Conservation (phyloP, 2,329 filamentous ascomycete species). For the Xylaria digitata region DNA sequence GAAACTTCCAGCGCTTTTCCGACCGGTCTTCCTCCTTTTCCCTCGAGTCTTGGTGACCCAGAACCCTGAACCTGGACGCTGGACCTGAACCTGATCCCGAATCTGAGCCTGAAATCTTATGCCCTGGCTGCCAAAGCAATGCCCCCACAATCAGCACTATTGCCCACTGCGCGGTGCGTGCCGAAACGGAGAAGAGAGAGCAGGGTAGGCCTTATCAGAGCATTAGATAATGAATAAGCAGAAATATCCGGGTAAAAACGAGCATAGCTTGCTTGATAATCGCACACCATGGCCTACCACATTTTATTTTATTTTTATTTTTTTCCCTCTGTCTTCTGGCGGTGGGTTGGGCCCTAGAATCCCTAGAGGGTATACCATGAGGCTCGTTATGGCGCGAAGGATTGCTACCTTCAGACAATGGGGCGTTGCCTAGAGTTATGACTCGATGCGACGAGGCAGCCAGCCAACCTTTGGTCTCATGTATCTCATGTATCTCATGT, state of each 20-base stretch:
- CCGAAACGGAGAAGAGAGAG: conserved; percentile 22
- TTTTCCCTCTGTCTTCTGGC: conserved; percentile 10
- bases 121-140: conserved; percentile 24
- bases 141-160: conserved; percentile 35
- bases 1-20: conserved; percentile 35
- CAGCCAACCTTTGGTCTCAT: conserved; percentile 30
- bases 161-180: conserved; percentile 38
- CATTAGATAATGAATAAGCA: conserved; percentile 37
- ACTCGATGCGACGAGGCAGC: conserved; percentile 46
- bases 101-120: conserved; percentile 29
- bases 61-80: conserved; percentile 14
- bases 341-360: conserved; percentile 39
- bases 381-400: conserved; percentile 45
- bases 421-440: conserved; percentile 46
- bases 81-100: conserved; percentile 7
- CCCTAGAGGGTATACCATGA: conserved; percentile 32
- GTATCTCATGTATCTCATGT: conserved; percentile 6
- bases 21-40: conserved; percentile 26
- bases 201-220: conserved; percentile 37
- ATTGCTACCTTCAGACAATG: conserved; percentile 37
- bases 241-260: conserved; percentile 24
- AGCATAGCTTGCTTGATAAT: conserved; percentile 27
- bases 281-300: conserved; percentile 26
- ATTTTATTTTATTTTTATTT: conserved; percentile 22
- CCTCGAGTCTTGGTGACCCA: background rate